Evolutionary conservation across 2,329 filamentous ascomycete species (phyloP).

Genomic region (Curvularia eragrostidis): DNA sequence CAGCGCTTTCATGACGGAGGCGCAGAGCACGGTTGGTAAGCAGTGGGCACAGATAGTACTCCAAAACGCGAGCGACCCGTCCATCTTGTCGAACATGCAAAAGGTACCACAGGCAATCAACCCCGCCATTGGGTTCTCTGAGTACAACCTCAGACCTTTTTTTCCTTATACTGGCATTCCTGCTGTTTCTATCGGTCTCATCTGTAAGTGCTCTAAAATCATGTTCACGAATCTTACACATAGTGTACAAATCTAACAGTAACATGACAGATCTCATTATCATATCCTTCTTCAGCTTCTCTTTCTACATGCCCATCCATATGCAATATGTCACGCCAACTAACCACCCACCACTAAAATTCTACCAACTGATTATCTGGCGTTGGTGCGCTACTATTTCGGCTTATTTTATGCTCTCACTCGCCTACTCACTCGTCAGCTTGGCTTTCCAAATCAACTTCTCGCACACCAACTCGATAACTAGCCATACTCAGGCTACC

Average conservation of each 20-base stretch:
- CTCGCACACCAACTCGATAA: constrained; percentile 49
- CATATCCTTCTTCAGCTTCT: constrained; percentile 70
- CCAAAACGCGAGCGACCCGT: constrained; percentile 51
- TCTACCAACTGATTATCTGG: constrained; percentile 65
- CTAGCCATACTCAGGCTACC: constrained; percentile 54
- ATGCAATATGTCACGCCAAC: constrained; percentile 63
- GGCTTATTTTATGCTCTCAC: constrained; percentile 67
- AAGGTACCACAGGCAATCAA: constrained; percentile 61
- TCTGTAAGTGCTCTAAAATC: constrained; percentile 49
- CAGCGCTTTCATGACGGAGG: constrained; percentile 55
- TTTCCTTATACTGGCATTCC: constrained; percentile 62
- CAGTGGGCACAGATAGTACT: constrained; percentile 53
- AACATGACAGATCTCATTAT: constrained; percentile 62
- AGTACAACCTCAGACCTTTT: constrained; percentile 67
- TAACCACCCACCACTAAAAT: constrained; percentile 64
- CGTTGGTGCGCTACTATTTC: constrained; percentile 62
- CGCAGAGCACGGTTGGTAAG: constrained; percentile 58
- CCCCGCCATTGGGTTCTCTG: constrained; percentile 63
- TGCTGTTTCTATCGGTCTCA: constrained; percentile 67
- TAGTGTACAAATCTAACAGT: neutral
- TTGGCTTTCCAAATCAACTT: constrained; percentile 70
- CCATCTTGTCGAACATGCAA: constrained; percentile 54
- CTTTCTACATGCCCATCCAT: constrained; percentile 70
- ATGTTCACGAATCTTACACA: neutral
- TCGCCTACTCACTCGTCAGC: constrained; percentile 69